Percentiles rank a stretch among this genome's conserved stretches.
phyloP scores from a whole-genome alignment of 441 rosid genomes.

The Cnidoscolus chayamansa region DNA sequence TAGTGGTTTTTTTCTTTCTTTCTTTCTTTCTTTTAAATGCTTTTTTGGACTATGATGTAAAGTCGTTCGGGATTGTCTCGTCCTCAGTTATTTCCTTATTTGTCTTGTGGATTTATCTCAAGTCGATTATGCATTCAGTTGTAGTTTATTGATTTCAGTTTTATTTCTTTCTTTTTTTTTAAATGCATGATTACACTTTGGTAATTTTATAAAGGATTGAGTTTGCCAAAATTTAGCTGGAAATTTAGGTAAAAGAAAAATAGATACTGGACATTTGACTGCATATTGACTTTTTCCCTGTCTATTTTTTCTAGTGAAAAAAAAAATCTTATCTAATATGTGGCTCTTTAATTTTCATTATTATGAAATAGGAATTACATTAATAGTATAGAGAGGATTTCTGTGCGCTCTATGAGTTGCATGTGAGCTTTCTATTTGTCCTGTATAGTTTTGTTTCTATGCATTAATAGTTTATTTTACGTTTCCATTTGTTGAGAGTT shows the following conservation, averaged over 20 bases:
- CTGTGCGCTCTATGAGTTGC: neutral
- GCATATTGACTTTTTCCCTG: neutral
- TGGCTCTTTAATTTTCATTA: neutral
- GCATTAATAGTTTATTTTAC: neutral
- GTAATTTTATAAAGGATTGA: neutral
- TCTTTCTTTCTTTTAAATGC: neutral
- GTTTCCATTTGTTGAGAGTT: slow-evolving; percentile 17
- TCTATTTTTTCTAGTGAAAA: too few species aligned
- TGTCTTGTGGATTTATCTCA: neutral
- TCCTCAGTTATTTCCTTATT: neutral
- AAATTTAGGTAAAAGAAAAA: neutral
- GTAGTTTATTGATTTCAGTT: slow-evolving; percentile 4
- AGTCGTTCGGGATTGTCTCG: neutral
- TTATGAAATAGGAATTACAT: neutral
- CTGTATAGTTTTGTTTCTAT: neutral
- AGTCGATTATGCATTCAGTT: neutral
- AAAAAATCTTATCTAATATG: neutral
- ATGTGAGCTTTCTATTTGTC: slow-evolving; percentile 14
- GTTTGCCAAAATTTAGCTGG: neutral
- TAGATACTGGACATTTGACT: neutral
- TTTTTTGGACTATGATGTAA: slow-evolving; percentile 2
- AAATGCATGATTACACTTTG: neutral
- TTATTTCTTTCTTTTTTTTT: neutral
- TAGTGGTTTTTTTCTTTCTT: neutral
- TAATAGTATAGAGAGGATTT: neutral